Base-by-base conservation (phyloP, 2,329 filamentous ascomycete genomes). In the Lizonia empirigonia region DNA sequence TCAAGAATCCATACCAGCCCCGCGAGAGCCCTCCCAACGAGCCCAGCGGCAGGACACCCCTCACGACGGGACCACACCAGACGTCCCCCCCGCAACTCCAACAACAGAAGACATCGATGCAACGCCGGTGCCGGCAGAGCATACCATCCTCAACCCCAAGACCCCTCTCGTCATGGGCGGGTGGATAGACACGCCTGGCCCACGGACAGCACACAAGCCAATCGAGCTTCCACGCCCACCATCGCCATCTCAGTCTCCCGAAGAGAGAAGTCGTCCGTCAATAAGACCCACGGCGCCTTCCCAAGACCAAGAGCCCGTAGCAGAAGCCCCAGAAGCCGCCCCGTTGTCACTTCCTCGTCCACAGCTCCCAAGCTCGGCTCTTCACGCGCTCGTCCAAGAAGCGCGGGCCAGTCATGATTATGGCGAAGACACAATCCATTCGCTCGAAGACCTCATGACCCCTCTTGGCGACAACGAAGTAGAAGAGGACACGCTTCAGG, bases 361-460 rank as follows among this genome's bases (percentile, higher is more conserved):
- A 13, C 58, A 50, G 4, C 61, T 73, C 2, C 70, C 69, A 7
- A 58, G 58, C 22, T 74, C 71, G 18, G 71, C 67, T 4, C 65
- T 79, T 5, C 69, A 74, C 44, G 73, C 75, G 15, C 64, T 79
- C 15, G 64, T 79, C 1, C 63, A 70, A 42, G 69, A 75, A 56
- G 73, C 72, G 5, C 70, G 65, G 62, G 57, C 64, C 6, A 56
- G 53, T 20, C 67, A 73, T 15, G 60, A 67, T 24, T 71, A 73
- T 30, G 77, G 77, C 27, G 78, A 80, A 23, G 76, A 74, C 15
- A 80, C 78, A 3, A 74, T 80, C 34, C 73, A 77, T 36, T 79
- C 77, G 3, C 65, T 80, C 7, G 76, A 79, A 59, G 74, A 77
- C 27, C 71, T 80, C 10, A 70, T 77, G 10, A 57, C 68, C 15